Conservation (phyloP, 306 rosid genomes). For the Sphenostylis stenocarpa region DNA sequence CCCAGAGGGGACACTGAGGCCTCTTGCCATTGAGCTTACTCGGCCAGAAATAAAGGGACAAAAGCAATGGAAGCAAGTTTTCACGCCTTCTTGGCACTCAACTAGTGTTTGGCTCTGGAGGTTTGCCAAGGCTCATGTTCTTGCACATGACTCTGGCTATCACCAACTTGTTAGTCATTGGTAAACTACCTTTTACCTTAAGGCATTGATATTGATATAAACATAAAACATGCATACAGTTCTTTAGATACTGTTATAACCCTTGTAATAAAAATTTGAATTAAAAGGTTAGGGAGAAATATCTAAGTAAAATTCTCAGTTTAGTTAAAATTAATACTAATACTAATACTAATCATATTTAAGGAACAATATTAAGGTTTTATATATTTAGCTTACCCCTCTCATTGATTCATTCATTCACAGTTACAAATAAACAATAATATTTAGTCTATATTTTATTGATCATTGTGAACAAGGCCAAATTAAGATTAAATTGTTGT, state of each 20-base stretch:
- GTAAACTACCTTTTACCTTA: constrained; percentile 34
- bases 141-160: constrained; percentile 83
- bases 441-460: not conserved
- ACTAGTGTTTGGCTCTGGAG: constrained; percentile 84
- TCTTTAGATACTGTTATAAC: not conserved
- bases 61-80: constrained; percentile 67
- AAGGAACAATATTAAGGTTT: not conserved
- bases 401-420: not conserved
- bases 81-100: constrained; percentile 61
- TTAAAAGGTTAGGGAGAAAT: not conserved
- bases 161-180: constrained; percentile 93
- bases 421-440: not conserved
- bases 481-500: not conserved
- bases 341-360: no score
- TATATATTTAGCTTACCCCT: no score
- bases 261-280: not conserved
- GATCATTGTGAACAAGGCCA: not conserved
- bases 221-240: not conserved
- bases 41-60: constrained; percentile 64
- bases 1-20: constrained; percentile 59
- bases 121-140: constrained; percentile 81
- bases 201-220: not conserved
- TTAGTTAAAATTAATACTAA: no score
- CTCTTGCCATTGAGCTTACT: constrained; percentile 74
- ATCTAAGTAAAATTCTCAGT: not conserved